phyloP scores from a whole-genome alignment of 2,329 filamentous ascomycete genomes.

The Paracoccidioides brasiliensis region DNA sequence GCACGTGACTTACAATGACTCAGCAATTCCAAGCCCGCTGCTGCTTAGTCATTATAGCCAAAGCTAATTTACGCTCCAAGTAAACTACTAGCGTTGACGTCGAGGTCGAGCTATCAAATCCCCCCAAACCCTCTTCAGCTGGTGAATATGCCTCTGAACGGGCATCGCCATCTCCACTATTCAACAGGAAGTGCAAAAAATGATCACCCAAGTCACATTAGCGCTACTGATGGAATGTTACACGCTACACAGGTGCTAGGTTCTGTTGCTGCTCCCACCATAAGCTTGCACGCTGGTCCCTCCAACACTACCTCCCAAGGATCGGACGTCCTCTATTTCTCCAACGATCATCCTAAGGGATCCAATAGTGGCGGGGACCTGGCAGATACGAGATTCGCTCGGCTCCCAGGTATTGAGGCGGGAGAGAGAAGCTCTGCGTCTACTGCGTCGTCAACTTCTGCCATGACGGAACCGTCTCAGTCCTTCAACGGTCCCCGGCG shows the following conservation, averaged over 20 bases:
- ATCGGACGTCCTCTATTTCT: constrained; percentile 32
- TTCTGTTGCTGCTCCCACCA: constrained; percentile 34
- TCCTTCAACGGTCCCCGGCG: constrained; percentile 40
- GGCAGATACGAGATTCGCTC: constrained; percentile 7
- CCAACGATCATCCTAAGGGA: constrained; percentile 21
- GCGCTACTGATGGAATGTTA: constrained; percentile 32
- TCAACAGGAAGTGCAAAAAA: constrained; percentile 11
- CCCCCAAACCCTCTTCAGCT: background rate
- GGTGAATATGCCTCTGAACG: constrained; percentile 14
- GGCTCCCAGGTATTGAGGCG: background rate
- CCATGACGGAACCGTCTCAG: constrained; percentile 33
- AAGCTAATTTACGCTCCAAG: background rate
- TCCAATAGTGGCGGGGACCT: constrained; percentile 20
- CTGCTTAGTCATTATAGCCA: background rate
- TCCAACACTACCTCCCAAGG: constrained; percentile 31
- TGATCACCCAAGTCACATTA: constrained; percentile 12
- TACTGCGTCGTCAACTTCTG: constrained; percentile 12
- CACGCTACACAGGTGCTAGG: constrained; percentile 35
- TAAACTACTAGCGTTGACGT: background rate
- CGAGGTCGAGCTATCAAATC: background rate
- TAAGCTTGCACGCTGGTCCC: constrained; percentile 27
- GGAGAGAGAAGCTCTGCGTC: background rate
- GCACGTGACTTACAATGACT: no score
- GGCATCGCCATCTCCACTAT: constrained; percentile 11
- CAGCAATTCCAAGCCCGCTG: no score